Evolutionary conservation across 768 basidiomycete species (phyloP).

Genomic region (Russula sp.): DNA sequence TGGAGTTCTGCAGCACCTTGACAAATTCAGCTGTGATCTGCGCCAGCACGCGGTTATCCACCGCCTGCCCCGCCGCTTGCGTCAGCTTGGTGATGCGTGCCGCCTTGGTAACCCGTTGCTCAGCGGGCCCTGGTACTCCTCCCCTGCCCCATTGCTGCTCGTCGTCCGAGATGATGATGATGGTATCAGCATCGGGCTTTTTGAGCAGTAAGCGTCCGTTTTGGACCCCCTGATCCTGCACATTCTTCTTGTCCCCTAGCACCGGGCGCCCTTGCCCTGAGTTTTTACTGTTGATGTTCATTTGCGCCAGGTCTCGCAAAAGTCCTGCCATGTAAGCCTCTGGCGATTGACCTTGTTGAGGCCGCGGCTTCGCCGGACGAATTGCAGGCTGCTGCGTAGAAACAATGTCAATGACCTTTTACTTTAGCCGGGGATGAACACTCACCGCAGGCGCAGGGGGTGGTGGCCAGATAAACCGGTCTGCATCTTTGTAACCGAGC

Average conservation of each 20-base stretch:
- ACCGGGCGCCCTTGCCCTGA: conserved; percentile 22
- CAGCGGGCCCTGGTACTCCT: conserved; percentile 34
- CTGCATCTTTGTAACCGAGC: conserved; percentile 54
- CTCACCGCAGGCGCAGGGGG: conserved; percentile 31
- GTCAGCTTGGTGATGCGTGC: conserved; percentile 50
- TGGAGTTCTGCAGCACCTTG: conserved; percentile 60
- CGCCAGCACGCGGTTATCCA: conserved; percentile 55
- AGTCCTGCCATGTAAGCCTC: conserved; percentile 8
- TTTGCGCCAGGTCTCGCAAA: conserved; percentile 18
- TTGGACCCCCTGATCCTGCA: conserved; percentile 7
- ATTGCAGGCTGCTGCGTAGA: conserved; percentile 4
- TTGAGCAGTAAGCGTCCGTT: conserved; percentile 16
- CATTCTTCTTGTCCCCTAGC: conserved; percentile 29
- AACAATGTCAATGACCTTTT: not conserved
- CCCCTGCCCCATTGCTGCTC: conserved; percentile 33
- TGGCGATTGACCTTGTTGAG: conserved; percentile 36
- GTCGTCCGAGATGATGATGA: conserved; percentile 52
- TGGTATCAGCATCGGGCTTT: conserved; percentile 36
- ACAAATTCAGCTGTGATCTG: conserved; percentile 57
- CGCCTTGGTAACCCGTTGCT: conserved; percentile 49
- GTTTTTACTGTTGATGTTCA: conserved; percentile 39
- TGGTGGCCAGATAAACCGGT: conserved; percentile 74
- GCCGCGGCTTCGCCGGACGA: conserved; percentile 29
- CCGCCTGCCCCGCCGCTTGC: conserved; percentile 43
- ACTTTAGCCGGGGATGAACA: conserved; percentile 31